phyloP scores from a whole-genome alignment of 2,329 filamentous ascomycete genomes.

The Teratosphaeria nubilosa region DNA sequence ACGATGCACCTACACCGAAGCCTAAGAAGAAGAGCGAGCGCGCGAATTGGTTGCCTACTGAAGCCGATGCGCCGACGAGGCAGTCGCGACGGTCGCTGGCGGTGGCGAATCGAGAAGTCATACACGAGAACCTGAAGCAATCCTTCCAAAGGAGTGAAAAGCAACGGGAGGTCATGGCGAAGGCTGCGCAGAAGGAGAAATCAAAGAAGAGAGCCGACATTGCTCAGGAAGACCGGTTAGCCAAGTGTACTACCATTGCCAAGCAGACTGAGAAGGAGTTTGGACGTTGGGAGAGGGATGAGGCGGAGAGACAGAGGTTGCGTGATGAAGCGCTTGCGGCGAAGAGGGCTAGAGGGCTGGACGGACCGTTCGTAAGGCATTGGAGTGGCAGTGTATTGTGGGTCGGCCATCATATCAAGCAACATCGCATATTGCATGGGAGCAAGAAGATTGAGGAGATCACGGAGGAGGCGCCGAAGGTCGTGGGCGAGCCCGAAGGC shows the following conservation, averaged over 20 bases:
- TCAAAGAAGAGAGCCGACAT: conserved; percentile 71
- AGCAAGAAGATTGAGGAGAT: conserved; percentile 19
- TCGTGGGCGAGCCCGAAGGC: conserved; percentile 1
- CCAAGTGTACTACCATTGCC: conserved; percentile 51
- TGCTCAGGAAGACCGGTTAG: conserved; percentile 68
- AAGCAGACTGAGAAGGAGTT: conserved; percentile 70
- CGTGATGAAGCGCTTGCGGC: conserved; percentile 75
- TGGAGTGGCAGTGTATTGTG: conserved; percentile 89
- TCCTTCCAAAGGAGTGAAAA: conserved; percentile 61
- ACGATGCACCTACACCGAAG: conserved; percentile 5
- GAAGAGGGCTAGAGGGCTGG: conserved; percentile 72
- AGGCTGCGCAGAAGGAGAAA: conserved; percentile 48
- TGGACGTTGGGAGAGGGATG: conserved; percentile 88
- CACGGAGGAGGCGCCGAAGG: conserved; percentile 11
- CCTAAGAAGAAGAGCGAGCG: conserved; percentile 62
- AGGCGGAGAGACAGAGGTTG: conserved; percentile 79
- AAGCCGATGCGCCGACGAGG: conserved; percentile 51
- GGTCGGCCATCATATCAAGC: conserved; percentile 63
- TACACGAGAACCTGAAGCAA: conserved; percentile 62
- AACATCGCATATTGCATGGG: conserved; percentile 31
- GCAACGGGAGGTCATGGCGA: conserved; percentile 55
- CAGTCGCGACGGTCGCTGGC: conserved; percentile 55
- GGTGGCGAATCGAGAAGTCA: conserved; percentile 46
- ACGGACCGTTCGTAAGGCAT: conserved; percentile 80
- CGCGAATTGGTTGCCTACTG: conserved; percentile 57